phyloP scores from a whole-genome alignment of 192 early-diverging fungal genomes.

The Phlyctochytrium bullatum region DNA sequence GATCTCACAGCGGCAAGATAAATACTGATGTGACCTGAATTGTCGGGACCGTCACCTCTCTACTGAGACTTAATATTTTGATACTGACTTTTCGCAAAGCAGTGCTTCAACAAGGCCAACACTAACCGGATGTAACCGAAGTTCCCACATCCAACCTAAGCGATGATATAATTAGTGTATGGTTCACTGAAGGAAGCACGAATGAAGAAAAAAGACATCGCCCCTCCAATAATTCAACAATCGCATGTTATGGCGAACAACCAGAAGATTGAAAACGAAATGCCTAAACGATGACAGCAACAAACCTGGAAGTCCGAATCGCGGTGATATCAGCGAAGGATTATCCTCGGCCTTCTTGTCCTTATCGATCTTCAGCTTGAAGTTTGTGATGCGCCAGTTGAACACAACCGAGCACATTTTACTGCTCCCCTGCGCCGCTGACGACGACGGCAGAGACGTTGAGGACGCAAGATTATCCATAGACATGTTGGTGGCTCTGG shows the following conservation, averaged over 20 bases:
- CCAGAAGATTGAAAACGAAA: too few relatives aligned
- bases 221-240: too few relatives aligned
- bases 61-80: too few relatives aligned
- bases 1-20: conserved; percentile 4
- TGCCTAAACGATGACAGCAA: too few relatives aligned
- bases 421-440: not conserved
- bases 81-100: too few relatives aligned
- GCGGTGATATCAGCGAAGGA: conserved; percentile 4
- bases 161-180: not conserved
- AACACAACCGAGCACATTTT: not conserved
- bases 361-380: conserved; percentile 6
- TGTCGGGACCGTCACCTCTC: conserved; percentile 7
- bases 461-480: too few relatives aligned
- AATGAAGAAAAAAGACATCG: too few relatives aligned
- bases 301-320: conserved; percentile 1
- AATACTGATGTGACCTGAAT: conserved; percentile 3
- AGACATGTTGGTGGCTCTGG: not conserved
- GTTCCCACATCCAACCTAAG: conserved; percentile 9
- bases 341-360: conserved; percentile 8
- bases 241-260: too few relatives aligned
- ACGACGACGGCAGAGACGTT: not conserved
- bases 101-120: not conserved
- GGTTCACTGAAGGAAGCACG: not conserved
- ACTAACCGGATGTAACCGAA: conserved; percentile 4
- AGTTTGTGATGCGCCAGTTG: conserved; percentile 8